A percentile compares a stretch with the other conserved stretches of the same genome.
These are phyloP conservation scores for Nakazawaea ernobii DNA, from an alignment of 805 yeast genomes.

Conservation along the genomic window DNA sequence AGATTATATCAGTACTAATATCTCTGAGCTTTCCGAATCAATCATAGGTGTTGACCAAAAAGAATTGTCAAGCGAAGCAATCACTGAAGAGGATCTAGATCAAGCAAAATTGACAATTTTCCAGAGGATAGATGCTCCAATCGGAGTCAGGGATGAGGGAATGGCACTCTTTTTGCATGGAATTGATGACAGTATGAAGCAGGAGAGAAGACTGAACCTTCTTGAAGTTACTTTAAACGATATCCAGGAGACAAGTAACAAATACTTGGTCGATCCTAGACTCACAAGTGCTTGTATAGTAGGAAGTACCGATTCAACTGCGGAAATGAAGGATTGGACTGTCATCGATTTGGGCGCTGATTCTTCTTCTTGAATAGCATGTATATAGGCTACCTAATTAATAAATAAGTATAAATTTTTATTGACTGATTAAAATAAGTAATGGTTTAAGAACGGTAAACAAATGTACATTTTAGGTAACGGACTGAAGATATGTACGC, in stretches of 20 bases:
- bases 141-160: conserved; percentile 77
- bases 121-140: conserved; percentile 89
- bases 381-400: background rate
- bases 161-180: conserved; percentile 58
- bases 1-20: conserved; percentile 35
- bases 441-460: too few relatives aligned
- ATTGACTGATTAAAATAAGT: background rate
- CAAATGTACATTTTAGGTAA: background rate
- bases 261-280: conserved; percentile 40
- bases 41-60: conserved; percentile 30
- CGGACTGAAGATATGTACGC: background rate
- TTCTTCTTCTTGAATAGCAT: background rate
- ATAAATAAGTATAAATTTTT: background rate
- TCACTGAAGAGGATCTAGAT: conserved; percentile 58
- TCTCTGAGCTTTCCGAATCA: conserved; percentile 17
- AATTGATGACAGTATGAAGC: conserved; percentile 73
- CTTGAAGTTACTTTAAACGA: conserved; percentile 62
- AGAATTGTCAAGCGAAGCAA: conserved; percentile 13
- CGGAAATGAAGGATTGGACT: background rate
- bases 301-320: conserved; percentile 11
- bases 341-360: background rate
- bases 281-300: conserved; percentile 16
- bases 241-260: conserved; percentile 58
- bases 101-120: conserved; percentile 89
- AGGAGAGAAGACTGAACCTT: conserved; percentile 68